phyloP scores from a whole-genome alignment of 148 eudicot species.

The Cornus controversa region DNA sequence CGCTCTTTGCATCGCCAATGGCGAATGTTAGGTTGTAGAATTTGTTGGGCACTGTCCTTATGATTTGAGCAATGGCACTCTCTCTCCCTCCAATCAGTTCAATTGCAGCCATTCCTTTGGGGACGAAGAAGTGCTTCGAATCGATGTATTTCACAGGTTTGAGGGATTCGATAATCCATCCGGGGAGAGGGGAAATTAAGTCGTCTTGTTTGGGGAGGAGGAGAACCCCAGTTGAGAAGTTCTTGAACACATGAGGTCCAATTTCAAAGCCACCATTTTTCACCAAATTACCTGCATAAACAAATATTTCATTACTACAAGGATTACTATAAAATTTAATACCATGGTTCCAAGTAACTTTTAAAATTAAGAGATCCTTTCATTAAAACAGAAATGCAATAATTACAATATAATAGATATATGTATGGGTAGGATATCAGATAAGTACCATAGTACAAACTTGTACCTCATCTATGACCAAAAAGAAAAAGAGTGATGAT shows the following conservation, averaged over 20 bases:
- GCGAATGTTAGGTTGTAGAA: slow-evolving; percentile 37
- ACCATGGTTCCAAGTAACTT: too few relatives aligned
- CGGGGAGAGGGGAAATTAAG: slow-evolving; percentile 50
- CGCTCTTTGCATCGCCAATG: slow-evolving; percentile 51
- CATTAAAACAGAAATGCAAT: too few relatives aligned
- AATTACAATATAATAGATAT: too few relatives aligned
- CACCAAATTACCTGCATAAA: slow-evolving; percentile 51
- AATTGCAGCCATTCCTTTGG: slow-evolving; percentile 50
- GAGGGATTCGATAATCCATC: slow-evolving; percentile 74
- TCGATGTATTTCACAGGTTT: slow-evolving; percentile 84
- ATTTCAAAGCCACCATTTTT: slow-evolving; percentile 75
- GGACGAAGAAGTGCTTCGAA: slow-evolving; percentile 62
- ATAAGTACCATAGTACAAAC: too few relatives aligned
- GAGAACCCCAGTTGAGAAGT: slow-evolving; percentile 72
- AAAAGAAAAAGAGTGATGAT: too few relatives aligned
- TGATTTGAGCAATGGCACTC: slow-evolving; percentile 65
- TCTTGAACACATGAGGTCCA: slow-evolving; percentile 72
- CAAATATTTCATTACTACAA: too few relatives aligned
- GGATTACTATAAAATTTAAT: too few relatives aligned
- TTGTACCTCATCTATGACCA: too few relatives aligned
- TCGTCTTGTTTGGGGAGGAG: slow-evolving; percentile 62
- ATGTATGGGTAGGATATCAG: too few relatives aligned
- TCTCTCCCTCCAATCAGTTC: slow-evolving; percentile 76
- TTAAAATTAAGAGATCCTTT: too few relatives aligned
- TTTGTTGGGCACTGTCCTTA: slow-evolving; percentile 31